These are phyloP conservation scores for Collybia sp. DNA, from an alignment of 768 basidiomycete species.

Conservation along the genomic window DNA sequence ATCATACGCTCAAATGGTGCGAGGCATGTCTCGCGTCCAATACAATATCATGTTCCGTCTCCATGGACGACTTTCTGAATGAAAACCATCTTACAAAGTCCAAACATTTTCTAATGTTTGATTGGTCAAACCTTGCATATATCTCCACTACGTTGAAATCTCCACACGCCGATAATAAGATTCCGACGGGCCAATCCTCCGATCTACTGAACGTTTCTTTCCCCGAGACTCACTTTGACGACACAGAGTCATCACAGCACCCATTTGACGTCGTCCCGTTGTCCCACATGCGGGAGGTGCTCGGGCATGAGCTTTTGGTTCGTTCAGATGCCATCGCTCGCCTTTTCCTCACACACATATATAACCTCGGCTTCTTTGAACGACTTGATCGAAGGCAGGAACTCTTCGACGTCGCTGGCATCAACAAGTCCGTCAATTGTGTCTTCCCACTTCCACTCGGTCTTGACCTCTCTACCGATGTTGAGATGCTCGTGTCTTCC, in stretches of 20 bases:
- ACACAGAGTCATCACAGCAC: conserved; percentile 23
- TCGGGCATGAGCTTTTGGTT: conserved; percentile 57
- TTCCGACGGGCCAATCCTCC: conserved; percentile 21
- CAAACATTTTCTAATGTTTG: conserved; percentile 53
- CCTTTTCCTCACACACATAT: conserved; percentile 53
- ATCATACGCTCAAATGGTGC: conserved; percentile 44
- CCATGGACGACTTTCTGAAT: conserved; percentile 48
- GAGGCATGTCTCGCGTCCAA: conserved; percentile 44
- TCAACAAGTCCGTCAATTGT: conserved; percentile 36
- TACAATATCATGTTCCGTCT: conserved; percentile 35
- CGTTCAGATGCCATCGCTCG: conserved; percentile 47
- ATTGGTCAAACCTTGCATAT: conserved; percentile 63
- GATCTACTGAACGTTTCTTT: conserved; percentile 44
- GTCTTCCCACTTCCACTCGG: conserved; percentile 67
- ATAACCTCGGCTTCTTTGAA: conserved; percentile 58
- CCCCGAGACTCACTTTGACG: conserved; percentile 12
- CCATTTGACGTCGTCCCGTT: conserved; percentile 57
- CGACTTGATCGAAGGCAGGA: conserved; percentile 29
- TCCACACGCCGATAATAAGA: conserved; percentile 21
- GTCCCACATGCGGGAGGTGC: conserved; percentile 53
- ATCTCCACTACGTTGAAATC: conserved; percentile 54
- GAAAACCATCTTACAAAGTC: conserved; percentile 38
- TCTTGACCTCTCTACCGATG: conserved; percentile 66
- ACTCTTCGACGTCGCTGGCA: conserved; percentile 31
- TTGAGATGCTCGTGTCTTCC: conserved; percentile 66